Percentiles rank a stretch among this genome's conserved stretches.
Evolutionary conservation across 441 rosid genomes (phyloP).

Genomic region (Dalechampia spathulata): DNA sequence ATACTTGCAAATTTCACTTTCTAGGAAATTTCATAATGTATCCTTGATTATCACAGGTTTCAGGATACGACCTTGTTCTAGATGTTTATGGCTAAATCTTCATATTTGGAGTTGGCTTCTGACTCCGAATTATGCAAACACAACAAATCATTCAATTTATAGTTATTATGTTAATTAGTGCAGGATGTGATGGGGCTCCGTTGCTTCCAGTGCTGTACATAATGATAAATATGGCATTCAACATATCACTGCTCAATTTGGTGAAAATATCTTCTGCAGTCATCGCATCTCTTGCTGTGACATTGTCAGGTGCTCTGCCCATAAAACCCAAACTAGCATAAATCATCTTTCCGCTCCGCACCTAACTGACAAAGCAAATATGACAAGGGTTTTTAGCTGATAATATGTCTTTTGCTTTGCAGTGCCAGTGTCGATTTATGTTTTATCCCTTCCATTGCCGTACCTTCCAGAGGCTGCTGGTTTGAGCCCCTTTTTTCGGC

Average conservation of each 20-base stretch:
- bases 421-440: slow-evolving; percentile 67
- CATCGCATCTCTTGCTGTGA: slow-evolving; percentile 58
- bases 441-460: slow-evolving; percentile 70
- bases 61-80: no score
- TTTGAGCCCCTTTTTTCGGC: slow-evolving; percentile 60
- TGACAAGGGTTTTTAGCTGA: slow-evolving; percentile 19
- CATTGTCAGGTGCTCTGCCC: slow-evolving; percentile 65
- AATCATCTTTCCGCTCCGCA: no score
- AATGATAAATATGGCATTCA: slow-evolving; percentile 60
- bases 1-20: no score
- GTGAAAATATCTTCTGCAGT: slow-evolving; percentile 69
- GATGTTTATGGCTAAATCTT: no score
- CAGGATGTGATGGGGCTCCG: slow-evolving; percentile 78
- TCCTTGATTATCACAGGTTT: no score
- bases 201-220: slow-evolving; percentile 68
- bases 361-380: no score
- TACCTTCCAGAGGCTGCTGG: slow-evolving; percentile 65
- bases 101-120: no score
- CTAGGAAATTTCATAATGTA: no score
- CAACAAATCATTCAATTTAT: no score
- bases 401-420: slow-evolving; percentile 14
- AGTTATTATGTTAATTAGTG: no score
- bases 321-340: no score
- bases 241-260: slow-evolving; percentile 62
- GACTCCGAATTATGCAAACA: no score